Evolutionary conservation across 2,329 filamentous ascomycete genomes (phyloP), one percentile per base, ranked within the genome.

Genomic region (Fusarium chuoi): DNA sequence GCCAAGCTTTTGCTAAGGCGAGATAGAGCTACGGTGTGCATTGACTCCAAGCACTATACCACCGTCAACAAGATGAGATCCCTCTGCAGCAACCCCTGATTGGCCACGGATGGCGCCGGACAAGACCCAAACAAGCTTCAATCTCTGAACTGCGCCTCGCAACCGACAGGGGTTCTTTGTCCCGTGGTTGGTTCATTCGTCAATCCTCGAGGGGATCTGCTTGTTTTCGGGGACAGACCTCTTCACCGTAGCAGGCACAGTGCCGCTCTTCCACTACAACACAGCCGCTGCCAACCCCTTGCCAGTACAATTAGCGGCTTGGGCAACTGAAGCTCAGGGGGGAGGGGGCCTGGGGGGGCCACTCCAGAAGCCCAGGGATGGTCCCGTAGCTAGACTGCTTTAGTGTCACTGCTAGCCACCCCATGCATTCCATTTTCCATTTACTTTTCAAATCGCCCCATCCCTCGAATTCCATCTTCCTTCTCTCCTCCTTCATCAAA

Each of bases 51-150:
- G 57, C 73, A 78, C 76, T 65, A 75, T 76, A 61, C 65, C 76
- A 77, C 76, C 76, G 76, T 59, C 76, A 66, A 71, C 70, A 70
- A 78, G 76, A 78, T 78, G 76, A 78, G 74, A 63, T 70, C 54
- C 71, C 49, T 52, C 51, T 62, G 59, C 46, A 24, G 59, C 35
- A 41, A 33, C 26, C 35, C 56, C 46, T 77, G 64, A 78, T 78
- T 78, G 76, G 76, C 38, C 44, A 62, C 30, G 65, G 46, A 45
- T 56, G 62, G 44, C 62, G 60, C 60, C 69, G 67, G 61, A 26
- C 33, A 52, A 60, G 46, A 54, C 68, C 75, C 52, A 72, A 71
- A 75, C 76, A 77, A 78, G 76, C 76, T 78, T 78, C 72, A 74
- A 74, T 74, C 56, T 70, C 49, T 70, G 52, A 54, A 68, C 76